phyloP scores from a whole-genome alignment of 1,139 yeast species.

The Arxiozyma telluris region DNA sequence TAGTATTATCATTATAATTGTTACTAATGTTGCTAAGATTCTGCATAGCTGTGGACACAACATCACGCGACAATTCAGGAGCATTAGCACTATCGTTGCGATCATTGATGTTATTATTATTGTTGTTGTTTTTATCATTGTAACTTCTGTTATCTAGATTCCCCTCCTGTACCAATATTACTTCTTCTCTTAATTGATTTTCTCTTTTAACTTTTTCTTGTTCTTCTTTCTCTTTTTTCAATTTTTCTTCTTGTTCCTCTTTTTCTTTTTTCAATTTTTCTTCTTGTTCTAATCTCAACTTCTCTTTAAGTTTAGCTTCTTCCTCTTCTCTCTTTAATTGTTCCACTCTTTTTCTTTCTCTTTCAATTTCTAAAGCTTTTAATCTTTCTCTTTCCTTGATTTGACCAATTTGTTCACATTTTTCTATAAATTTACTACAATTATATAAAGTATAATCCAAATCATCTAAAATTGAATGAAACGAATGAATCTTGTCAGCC shows the following conservation, averaged over 20 bases:
- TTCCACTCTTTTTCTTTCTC: slow-evolving; percentile 8
- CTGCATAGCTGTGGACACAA: background rate
- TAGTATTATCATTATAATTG: background rate
- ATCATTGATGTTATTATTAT: background rate
- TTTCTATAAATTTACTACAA: slow-evolving; percentile 30
- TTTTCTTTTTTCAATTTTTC: background rate
- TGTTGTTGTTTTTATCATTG: background rate
- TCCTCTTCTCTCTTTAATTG: slow-evolving; percentile 5
- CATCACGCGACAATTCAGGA: background rate
- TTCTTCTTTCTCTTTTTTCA: background rate
- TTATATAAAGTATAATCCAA: slow-evolving; percentile 31
- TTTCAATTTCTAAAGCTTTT: slow-evolving; percentile 18
- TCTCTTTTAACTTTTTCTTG: background rate
- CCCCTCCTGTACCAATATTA: background rate
- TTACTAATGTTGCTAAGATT: background rate
- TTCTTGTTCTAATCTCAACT: background rate
- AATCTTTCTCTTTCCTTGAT: slow-evolving; percentile 14
- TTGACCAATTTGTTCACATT: slow-evolving; percentile 21
- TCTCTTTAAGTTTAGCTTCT: slow-evolving; percentile 3
- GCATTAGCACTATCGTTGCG: too few relatives aligned
- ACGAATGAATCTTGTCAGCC: slow-evolving; percentile 24
- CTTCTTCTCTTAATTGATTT: background rate
- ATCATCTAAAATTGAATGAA: slow-evolving; percentile 32
- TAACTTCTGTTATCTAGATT: background rate
- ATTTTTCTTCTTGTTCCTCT: background rate